A percentile compares a stretch with the other conserved stretches of the same genome.
Evolutionary conservation across 208 protist genomes (phyloP).

Genomic region (Trypanosoma avium): DNA sequence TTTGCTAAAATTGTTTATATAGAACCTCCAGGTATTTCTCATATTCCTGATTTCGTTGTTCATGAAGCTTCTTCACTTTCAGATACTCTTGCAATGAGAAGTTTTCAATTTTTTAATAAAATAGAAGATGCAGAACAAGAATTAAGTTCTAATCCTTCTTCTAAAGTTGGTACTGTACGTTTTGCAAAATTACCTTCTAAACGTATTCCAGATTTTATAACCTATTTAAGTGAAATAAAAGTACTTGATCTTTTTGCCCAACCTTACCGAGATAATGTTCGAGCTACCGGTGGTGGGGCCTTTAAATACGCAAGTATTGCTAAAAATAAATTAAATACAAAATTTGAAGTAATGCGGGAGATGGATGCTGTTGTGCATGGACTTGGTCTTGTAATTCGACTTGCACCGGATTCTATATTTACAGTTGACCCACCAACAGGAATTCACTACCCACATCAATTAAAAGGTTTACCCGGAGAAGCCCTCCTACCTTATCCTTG

Average conservation of each 20-base stretch:
- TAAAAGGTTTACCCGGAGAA: conserved; percentile 39
- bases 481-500: conserved; percentile 91
- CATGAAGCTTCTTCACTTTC: conserved; percentile 80
- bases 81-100: conserved; percentile 55
- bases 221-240: conserved; percentile 44
- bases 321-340: conserved; percentile 42
- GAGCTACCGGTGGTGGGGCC: conserved; percentile 89
- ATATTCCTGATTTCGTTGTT: conserved; percentile 39
- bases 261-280: conserved; percentile 44
- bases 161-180: conserved; percentile 66
- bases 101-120: conserved; percentile 62
- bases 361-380: conserved; percentile 91
- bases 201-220: conserved; percentile 71
- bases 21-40: conserved; percentile 46
- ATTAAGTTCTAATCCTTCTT: conserved; percentile 31
- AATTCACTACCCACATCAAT: conserved; percentile 59
- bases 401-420: conserved; percentile 80
- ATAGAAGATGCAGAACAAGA: conserved; percentile 36
- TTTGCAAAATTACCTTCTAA: conserved; percentile 85
- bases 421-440: conserved; percentile 71
- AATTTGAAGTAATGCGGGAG: conserved; percentile 86
- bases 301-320: conserved; percentile 82
- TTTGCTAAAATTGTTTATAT: conserved; percentile 90
- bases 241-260: conserved; percentile 41
- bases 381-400: conserved; percentile 74